A percentile compares a stretch with the other conserved stretches of the same genome.
phyloP scores from a whole-genome alignment of 768 basidiomycete genomes.

The Glaciozyma martinii region DNA sequence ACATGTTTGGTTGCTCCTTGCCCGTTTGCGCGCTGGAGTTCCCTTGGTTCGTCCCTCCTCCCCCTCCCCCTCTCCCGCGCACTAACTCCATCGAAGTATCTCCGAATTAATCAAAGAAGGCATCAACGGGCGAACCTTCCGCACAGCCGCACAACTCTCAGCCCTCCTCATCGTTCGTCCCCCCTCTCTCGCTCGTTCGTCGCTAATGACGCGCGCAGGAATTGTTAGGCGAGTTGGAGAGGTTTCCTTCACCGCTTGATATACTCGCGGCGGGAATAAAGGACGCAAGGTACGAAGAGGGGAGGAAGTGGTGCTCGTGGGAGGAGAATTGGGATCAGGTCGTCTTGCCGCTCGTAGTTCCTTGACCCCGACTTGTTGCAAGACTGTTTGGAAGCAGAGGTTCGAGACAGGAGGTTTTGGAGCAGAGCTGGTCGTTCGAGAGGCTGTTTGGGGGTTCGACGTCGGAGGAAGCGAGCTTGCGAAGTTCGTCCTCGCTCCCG shows the following conservation, averaged over 20 bases:
- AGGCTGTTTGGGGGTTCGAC: too few relatives aligned
- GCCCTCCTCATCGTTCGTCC: conserved; percentile 57
- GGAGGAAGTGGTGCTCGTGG: conserved; percentile 66
- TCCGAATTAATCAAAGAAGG: conserved; percentile 76
- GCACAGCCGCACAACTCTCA: conserved; percentile 57
- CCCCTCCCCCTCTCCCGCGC: background rate
- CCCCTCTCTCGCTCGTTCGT: background rate
- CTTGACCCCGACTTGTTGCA: background rate
- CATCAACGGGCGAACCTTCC: conserved; percentile 74
- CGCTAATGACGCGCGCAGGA: conserved; percentile 39
- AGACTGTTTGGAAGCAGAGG: too few relatives aligned
- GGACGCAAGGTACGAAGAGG: conserved; percentile 17
- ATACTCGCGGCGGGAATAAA: conserved; percentile 43
- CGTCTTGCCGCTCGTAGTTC: conserved; percentile 52
- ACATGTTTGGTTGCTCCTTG: conserved; percentile 96
- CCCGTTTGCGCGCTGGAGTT: conserved; percentile 88
- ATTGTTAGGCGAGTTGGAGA: conserved; percentile 54
- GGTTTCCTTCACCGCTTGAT: conserved; percentile 37
- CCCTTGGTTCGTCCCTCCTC: conserved; percentile 53
- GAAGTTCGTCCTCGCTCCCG: too few relatives aligned
- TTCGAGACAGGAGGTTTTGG: too few relatives aligned
- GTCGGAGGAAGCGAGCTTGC: too few relatives aligned
- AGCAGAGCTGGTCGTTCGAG: too few relatives aligned
- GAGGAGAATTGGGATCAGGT: conserved; percentile 70
- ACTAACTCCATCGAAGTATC: conserved; percentile 48